Conservation (phyloP, 371 early-diverging fungal genomes). For the Rhizomucor miehei region DNA sequence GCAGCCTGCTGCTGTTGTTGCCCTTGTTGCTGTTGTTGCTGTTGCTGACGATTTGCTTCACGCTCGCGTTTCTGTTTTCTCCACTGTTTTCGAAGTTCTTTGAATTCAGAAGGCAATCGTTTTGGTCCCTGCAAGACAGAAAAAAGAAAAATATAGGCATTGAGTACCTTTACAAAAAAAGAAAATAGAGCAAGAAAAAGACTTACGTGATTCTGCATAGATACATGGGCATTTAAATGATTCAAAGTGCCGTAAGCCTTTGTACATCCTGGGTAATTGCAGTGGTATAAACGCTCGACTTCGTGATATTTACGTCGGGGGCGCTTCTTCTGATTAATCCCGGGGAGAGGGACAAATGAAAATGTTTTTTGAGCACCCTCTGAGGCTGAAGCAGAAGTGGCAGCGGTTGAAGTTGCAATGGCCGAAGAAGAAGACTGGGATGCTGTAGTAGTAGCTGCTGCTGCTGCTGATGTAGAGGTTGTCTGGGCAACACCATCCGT, state of each 20-base stretch:
- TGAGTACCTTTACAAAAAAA: no score
- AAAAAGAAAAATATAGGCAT: no score
- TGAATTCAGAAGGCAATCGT: slow-evolving; percentile 31
- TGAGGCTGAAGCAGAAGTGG: slow-evolving; percentile 5
- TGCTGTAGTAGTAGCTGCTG: no score
- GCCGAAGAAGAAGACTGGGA: neutral
- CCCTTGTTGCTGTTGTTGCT: slow-evolving; percentile 1
- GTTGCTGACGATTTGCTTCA: slow-evolving; percentile 5
- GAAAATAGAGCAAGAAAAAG: no score
- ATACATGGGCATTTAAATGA: slow-evolving; percentile 73
- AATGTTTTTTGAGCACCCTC: slow-evolving; percentile 39
- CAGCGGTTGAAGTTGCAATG: slow-evolving; percentile 2
- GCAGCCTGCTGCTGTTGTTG: neutral
- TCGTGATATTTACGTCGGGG: slow-evolving; percentile 69
- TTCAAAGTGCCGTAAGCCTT: slow-evolving; percentile 74
- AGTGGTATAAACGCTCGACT: slow-evolving; percentile 69
- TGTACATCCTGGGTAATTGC: slow-evolving; percentile 60
- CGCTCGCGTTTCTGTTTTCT: slow-evolving; percentile 27
- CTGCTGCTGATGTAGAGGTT: no score
- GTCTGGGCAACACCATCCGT: no score
- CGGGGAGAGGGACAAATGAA: slow-evolving; percentile 63
- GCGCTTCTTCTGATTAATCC: slow-evolving; percentile 63
- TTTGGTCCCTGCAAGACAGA: slow-evolving; percentile 21
- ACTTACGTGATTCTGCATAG: slow-evolving; percentile 69
- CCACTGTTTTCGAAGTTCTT: slow-evolving; percentile 32